A percentile compares a stretch with the other conserved stretches of the same genome.
Conservation (phyloP, 139 green algal genomes). For the Closterium sp. region DNA sequence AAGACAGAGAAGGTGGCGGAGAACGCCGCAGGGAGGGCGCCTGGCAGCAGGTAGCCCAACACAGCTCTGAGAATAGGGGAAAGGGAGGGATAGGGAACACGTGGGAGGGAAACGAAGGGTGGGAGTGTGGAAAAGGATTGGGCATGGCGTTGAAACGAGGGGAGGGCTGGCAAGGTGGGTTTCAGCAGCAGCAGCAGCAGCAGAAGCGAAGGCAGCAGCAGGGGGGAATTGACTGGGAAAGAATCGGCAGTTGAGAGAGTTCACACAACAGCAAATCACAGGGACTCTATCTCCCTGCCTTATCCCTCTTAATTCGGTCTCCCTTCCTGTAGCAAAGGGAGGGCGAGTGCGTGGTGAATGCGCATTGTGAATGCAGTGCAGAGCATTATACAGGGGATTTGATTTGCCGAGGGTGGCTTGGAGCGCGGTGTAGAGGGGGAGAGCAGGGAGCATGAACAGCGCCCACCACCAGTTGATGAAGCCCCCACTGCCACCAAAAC, state of each 20-base stretch:
- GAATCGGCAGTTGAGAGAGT: no score
- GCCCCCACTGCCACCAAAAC: neutral
- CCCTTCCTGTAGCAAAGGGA: no score
- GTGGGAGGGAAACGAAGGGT: neutral
- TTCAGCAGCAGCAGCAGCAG: neutral
- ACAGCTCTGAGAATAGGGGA: neutral
- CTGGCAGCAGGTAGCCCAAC: neutral
- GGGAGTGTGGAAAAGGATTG: neutral
- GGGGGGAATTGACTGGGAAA: no score
- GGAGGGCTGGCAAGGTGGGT: neutral
- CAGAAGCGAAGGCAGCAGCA: no score
- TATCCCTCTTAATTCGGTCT: no score
- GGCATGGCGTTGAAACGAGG: neutral
- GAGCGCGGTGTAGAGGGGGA: neutral
- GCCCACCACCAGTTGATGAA: neutral
- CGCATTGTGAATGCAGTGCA: no score
- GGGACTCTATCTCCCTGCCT: no score
- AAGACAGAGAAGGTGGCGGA: neutral
- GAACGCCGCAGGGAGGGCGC: neutral
- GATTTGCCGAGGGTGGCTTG: neutral
- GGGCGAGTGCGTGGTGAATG: neutral
- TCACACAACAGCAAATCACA: no score
- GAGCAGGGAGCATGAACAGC: neutral
- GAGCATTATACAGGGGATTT: neutral
- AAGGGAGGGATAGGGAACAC: neutral